Evolutionary conservation across 2,329 filamentous ascomycete genomes (phyloP), one percentile per base, ranked within the genome.

Genomic region (Pseudogymnoascus sp.): DNA sequence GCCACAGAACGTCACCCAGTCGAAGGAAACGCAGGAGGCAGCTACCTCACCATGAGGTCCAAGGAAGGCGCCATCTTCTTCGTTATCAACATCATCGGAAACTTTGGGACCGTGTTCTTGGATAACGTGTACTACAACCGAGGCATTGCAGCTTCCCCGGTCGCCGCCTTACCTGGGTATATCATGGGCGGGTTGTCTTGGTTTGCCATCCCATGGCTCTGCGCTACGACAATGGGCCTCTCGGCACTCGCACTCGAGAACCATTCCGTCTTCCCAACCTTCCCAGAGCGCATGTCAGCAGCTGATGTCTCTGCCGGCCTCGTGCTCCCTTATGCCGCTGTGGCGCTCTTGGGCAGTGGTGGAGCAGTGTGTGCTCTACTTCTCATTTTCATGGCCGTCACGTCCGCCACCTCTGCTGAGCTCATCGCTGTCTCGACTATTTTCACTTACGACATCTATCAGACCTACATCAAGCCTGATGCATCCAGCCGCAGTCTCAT

Each of bases 71-170:
- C 85, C 42, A 90, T 95, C 63, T 96, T 96, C 80, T 96, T 96
- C 75, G 86, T 96, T 38, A 96, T 96, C 77, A 96, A 96, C 75
- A 88, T 90, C 59, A 88, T 93, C 37, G 90, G 90, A 42, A 93
- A 93, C 76, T 95, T 93, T 65, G 88, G 83, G 64, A 76, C 75
- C 1, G 90, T 96, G 3, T 96, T 96, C 78, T 81, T 91, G 50
- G 91, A 96, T 72, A 93, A 93, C 67, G 88, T 89, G 14, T 96
- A 96, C 78, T 96, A 92, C 77, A 95, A 96, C 81, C 96, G 96
- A 76, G 92, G 91, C 14, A 96, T 96, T 70, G 91, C 93, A 5
- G 91, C 93, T 0, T 89, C 86, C 21, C 91, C 91, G 0, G 89
- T 93, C 0, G 87, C 93, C 65, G 93, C 92, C 0, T 84, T 97